A percentile compares a stretch with the other conserved stretches of the same genome.
Conservation (phyloP, 805 yeast genomes). For the Suhomyces pyralidae region DNA sequence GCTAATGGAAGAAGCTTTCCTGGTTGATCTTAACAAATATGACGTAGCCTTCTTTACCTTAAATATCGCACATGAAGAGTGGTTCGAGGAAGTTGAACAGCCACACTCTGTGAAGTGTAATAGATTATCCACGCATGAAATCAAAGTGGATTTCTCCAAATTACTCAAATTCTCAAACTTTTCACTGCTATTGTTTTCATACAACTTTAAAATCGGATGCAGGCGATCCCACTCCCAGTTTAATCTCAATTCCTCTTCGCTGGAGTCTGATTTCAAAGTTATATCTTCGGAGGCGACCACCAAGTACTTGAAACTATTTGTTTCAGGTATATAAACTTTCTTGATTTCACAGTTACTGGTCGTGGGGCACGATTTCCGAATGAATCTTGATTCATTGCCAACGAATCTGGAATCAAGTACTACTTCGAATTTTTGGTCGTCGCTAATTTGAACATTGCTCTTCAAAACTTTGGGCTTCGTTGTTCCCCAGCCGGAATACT, state of each 20-base stretch:
- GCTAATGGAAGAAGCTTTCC: conserved; percentile 45
- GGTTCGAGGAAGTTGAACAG: conserved; percentile 43
- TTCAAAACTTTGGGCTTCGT: conserved; percentile 44
- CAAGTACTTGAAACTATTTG: conserved; percentile 45
- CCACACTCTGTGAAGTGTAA: conserved; percentile 64
- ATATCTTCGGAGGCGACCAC: conserved; percentile 57
- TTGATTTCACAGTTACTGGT: conserved; percentile 69
- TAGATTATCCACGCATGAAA: conserved; percentile 61
- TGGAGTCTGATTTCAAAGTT: conserved; percentile 24
- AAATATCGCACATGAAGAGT: conserved; percentile 51
- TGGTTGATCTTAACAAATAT: conserved; percentile 55
- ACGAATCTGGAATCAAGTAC: conserved; percentile 74
- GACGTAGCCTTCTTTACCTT: conserved; percentile 63
- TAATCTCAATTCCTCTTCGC: conserved; percentile 70
- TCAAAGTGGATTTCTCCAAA: conserved; percentile 51
- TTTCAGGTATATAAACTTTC: conserved; percentile 44
- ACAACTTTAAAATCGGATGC: conserved; percentile 68
- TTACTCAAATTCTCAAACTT: conserved; percentile 55
- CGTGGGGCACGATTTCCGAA: conserved; percentile 63
- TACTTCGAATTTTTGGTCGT: conserved; percentile 49
- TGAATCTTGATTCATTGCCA: conserved; percentile 74
- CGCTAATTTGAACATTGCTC: conserved; percentile 6
- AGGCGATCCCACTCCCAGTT: conserved; percentile 86
- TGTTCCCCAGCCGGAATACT: conserved; percentile 72
- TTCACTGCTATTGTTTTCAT: conserved; percentile 21